A percentile compares a stretch with the other conserved stretches of the same genome.
phyloP scores from a whole-genome alignment of 2,329 filamentous ascomycete genomes.

The Fusarium sp. region DNA sequence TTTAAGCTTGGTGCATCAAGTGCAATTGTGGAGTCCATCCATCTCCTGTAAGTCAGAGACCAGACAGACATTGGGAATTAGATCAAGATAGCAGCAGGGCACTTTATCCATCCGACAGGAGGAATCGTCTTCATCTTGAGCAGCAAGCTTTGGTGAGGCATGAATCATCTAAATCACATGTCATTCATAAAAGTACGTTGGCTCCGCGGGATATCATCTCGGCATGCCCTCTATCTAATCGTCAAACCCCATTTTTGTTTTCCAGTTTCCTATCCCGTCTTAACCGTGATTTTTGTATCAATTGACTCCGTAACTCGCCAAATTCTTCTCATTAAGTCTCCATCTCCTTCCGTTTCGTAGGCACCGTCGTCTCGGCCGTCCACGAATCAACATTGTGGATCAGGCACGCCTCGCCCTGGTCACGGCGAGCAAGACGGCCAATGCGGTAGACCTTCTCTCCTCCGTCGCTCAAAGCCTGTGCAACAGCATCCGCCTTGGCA shows the following conservation, averaged over 20 bases:
- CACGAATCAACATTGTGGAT: slow-evolving; percentile 56
- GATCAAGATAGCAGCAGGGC: too few relatives aligned
- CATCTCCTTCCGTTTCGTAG: slow-evolving; percentile 48
- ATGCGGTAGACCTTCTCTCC: slow-evolving; percentile 82
- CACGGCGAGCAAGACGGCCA: slow-evolving; percentile 77
- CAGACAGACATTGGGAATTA: too few relatives aligned
- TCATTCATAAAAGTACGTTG: slow-evolving; percentile 29
- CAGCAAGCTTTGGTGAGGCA: too few relatives aligned
- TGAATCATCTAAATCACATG: slow-evolving; percentile 26
- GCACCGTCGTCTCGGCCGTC: slow-evolving; percentile 44
- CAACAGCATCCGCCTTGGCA: slow-evolving; percentile 74
- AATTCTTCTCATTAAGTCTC: slow-evolving; percentile 30
- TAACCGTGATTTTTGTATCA: slow-evolving; percentile 30
- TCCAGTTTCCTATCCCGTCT: slow-evolving; percentile 29
- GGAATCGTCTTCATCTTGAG: too few relatives aligned
- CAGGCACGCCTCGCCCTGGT: slow-evolving; percentile 55
- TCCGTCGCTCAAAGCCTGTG: slow-evolving; percentile 71
- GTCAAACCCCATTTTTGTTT: slow-evolving; percentile 26
- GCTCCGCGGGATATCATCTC: slow-evolving; percentile 19
- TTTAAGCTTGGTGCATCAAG: slow-evolving; percentile 30
- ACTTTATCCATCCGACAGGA: too few relatives aligned
- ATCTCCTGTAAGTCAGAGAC: too few relatives aligned
- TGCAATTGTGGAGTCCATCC: too few relatives aligned
- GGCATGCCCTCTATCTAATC: slow-evolving; percentile 30
- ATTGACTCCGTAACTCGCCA: background rate